A percentile compares a stretch with the other conserved stretches of the same genome.
Evolutionary conservation across 441 rosid species (phyloP).

Genomic region (Erodium trifolium): DNA sequence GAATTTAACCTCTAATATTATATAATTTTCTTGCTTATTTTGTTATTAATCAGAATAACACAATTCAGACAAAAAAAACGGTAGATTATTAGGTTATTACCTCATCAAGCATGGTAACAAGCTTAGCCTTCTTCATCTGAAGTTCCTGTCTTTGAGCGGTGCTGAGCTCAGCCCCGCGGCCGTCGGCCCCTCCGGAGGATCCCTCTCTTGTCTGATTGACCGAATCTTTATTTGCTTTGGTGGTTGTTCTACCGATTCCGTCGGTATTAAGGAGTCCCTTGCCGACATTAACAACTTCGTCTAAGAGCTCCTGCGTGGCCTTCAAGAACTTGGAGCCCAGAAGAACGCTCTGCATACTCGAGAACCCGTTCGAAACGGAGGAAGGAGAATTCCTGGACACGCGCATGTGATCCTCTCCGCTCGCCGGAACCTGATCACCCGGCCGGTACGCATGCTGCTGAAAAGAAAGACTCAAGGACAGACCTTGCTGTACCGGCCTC

Average conservation of each 20-base stretch:
- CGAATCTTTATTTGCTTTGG: constrained; percentile 22
- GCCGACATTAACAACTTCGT: constrained; percentile 51
- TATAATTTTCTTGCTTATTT: too few species aligned
- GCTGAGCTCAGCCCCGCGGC: constrained; percentile 27
- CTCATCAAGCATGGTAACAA: constrained; percentile 56
- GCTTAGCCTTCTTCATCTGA: constrained; percentile 54
- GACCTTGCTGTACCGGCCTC: constrained; percentile 33
- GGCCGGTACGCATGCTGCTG: constrained; percentile 16
- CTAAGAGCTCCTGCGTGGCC: constrained; percentile 66
- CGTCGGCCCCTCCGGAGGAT: constrained; percentile 7
- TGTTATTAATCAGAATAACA: too few species aligned
- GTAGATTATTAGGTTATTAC: constrained; percentile 20
- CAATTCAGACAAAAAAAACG: too few species aligned
- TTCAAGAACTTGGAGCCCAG: constrained; percentile 53
- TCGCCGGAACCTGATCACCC: constrained; percentile 14
- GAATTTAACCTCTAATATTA: too few species aligned
- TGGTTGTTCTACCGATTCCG: constrained; percentile 23
- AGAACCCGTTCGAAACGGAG: constrained; percentile 35
- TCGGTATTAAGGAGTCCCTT: constrained; percentile 18
- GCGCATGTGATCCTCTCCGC: constrained; percentile 16
- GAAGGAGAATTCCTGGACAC: constrained; percentile 29
- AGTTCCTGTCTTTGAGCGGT: constrained; percentile 48
- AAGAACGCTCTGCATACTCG: constrained; percentile 23
- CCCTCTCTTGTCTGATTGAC: constrained; percentile 24
- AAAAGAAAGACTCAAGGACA: constrained; percentile 40